phyloP scores from a whole-genome alignment of 2,329 filamentous ascomycete genomes.

The Pezicula neosporulosa region DNA sequence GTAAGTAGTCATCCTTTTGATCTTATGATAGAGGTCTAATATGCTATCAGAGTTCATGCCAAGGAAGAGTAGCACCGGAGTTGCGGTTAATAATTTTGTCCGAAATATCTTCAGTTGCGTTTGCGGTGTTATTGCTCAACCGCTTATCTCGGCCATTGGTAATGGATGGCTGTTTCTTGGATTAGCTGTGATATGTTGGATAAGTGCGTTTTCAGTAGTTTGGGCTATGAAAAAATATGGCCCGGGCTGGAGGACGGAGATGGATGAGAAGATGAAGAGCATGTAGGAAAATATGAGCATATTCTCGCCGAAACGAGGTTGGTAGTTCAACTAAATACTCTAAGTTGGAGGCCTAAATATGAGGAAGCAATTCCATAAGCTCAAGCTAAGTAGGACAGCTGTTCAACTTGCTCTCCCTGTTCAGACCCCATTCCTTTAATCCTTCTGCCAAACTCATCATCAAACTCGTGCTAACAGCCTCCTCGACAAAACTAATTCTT shows the following conservation, averaged over 20 bases:
- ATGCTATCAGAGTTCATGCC: slow-evolving; percentile 78
- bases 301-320: too few relatives aligned
- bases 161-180: slow-evolving; percentile 75
- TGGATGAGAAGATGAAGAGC: slow-evolving; percentile 43
- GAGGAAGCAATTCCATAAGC: too few relatives aligned
- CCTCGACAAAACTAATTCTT: slow-evolving; percentile 50
- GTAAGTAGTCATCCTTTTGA: slow-evolving; percentile 7
- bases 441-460: slow-evolving; percentile 17
- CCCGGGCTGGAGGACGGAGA: slow-evolving; percentile 57
- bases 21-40: slow-evolving; percentile 17
- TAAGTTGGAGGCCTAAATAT: too few relatives aligned
- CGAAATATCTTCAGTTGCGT: slow-evolving; percentile 75
- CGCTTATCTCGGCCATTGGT: slow-evolving; percentile 67
- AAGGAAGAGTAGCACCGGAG: slow-evolving; percentile 63
- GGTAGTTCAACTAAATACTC: too few relatives aligned
- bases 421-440: slow-evolving; percentile 14
- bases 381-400: too few relatives aligned
- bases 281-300: not conserved
- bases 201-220: slow-evolving; percentile 54
- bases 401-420: not conserved
- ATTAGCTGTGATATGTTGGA: slow-evolving; percentile 49
- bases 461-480: slow-evolving; percentile 19
- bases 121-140: slow-evolving; percentile 65
- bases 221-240: slow-evolving; percentile 59
- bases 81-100: slow-evolving; percentile 79